These are phyloP conservation scores for Scheffersomyces coipomensis DNA, from an alignment of 805 yeast genomes.

Conservation along the genomic window DNA sequence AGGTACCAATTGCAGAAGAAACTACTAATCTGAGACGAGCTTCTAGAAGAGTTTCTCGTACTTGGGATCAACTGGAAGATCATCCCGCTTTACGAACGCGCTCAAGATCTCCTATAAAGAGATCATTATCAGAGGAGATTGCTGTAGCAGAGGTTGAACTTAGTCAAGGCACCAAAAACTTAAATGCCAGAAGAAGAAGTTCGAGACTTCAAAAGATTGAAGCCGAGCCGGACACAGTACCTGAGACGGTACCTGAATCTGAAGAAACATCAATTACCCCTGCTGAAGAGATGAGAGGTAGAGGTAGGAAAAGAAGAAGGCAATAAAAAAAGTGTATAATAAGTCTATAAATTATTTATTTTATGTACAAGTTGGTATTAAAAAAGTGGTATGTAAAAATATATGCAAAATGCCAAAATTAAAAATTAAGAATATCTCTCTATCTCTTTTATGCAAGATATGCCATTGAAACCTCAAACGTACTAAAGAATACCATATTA, in stretches of 20 bases:
- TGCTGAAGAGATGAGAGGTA: constrained; percentile 5
- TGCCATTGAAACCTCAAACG: constrained; percentile 67
- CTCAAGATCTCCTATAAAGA: constrained; percentile 34
- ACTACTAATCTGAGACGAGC: not conserved
- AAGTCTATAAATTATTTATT: not conserved
- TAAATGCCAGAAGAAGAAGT: constrained; percentile 8
- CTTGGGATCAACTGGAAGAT: constrained; percentile 16
- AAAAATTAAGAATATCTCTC: constrained; percentile 4
- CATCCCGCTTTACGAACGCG: constrained; percentile 31
- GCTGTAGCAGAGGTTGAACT: constrained; percentile 10
- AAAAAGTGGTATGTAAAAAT: constrained; percentile 1
- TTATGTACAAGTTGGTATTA: too few species aligned
- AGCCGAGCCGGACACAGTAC: constrained; percentile 2
- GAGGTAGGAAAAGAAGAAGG: constrained; percentile 16
- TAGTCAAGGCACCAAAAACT: too few species aligned
- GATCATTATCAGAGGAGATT: constrained; percentile 18
- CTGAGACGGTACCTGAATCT: not conserved
- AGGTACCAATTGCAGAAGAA: not conserved
- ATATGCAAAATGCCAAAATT: constrained; percentile 3
- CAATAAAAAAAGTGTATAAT: not conserved
- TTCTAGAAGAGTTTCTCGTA: not conserved
- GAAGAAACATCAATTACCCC: not conserved
- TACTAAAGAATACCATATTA: constrained; percentile 73
- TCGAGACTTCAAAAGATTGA: constrained; percentile 2
- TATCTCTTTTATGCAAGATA: constrained; percentile 35